Evolutionary conservation across 2,329 filamentous ascomycete species (phyloP).

Genomic region (Didymella pinodella): DNA sequence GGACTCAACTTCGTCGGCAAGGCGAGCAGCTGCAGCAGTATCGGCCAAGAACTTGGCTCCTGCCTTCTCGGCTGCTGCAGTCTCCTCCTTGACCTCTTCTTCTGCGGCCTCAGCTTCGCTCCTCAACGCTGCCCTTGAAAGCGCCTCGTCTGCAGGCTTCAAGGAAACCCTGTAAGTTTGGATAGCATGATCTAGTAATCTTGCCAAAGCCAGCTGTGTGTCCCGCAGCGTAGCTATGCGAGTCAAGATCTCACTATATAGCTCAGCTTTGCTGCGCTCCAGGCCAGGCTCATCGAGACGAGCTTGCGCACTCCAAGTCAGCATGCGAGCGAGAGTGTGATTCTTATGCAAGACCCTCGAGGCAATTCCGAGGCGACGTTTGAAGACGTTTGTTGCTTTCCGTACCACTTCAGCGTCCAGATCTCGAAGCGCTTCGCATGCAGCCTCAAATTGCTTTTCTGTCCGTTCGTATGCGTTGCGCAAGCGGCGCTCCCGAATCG

Average conservation of each 20-base stretch:
- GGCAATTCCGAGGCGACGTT: slow-evolving; percentile 34
- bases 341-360: slow-evolving; percentile 38
- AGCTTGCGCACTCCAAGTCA: slow-evolving; percentile 40
- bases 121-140: neutral
- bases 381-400: slow-evolving; percentile 25
- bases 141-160: slow-evolving; percentile 22
- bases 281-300: slow-evolving; percentile 35
- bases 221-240: slow-evolving; percentile 40
- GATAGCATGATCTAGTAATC: slow-evolving; percentile 37
- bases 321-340: slow-evolving; percentile 37
- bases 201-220: slow-evolving; percentile 39
- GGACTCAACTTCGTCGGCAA: slow-evolving; percentile 39
- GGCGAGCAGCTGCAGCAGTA: slow-evolving; percentile 30
- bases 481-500: slow-evolving; percentile 16
- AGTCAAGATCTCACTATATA: slow-evolving; percentile 35
- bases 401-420: slow-evolving; percentile 17
- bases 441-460: slow-evolving; percentile 30
- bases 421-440: slow-evolving; percentile 25
- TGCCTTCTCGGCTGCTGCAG: neutral
- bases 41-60: slow-evolving; percentile 3
- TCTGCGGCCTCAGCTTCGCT: neutral
- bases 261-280: slow-evolving; percentile 19
- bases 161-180: slow-evolving; percentile 31
- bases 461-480: slow-evolving; percentile 30
- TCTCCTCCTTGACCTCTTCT: neutral